Evolutionary conservation across 352 stramenopile genomes (phyloP).

Genomic region (Globisporangium orthogonon): DNA sequence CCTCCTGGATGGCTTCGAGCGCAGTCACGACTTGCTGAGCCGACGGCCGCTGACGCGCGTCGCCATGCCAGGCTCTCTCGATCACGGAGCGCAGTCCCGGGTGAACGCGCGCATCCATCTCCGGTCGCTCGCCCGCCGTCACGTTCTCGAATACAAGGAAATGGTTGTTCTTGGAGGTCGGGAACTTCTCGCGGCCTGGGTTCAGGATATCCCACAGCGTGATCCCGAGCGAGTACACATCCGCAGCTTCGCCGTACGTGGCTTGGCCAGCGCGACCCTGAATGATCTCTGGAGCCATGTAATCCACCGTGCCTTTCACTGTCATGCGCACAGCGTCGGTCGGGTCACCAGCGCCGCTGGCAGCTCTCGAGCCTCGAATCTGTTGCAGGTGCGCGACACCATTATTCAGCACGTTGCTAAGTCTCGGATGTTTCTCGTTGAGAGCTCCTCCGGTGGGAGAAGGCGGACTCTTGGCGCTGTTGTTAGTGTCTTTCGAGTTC

Average conservation of each 20-base stretch:
- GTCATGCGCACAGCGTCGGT: conserved; percentile 41
- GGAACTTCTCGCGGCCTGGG: conserved; percentile 20
- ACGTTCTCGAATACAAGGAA: conserved; percentile 51
- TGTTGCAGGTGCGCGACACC: no score
- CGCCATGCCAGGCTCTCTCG: conserved; percentile 32
- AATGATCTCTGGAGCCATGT: conserved; percentile 50
- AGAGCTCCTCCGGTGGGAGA: no score
- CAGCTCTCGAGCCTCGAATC: no score
- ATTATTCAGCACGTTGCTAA: neutral
- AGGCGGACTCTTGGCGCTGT: neutral
- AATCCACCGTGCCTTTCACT: conserved; percentile 41
- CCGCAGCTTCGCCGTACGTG: conserved; percentile 51
- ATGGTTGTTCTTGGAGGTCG: conserved; percentile 24
- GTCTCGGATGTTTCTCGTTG: no score
- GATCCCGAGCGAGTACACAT: conserved; percentile 64
- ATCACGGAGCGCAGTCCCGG: conserved; percentile 31
- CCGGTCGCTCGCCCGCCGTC: conserved; percentile 23
- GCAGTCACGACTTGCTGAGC: conserved; percentile 30
- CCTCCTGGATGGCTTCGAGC: conserved; percentile 39
- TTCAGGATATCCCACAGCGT: conserved; percentile 69
- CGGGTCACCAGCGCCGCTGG: neutral
- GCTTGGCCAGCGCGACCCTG: conserved; percentile 37
- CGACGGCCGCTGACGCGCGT: conserved; percentile 27
- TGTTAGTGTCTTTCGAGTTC: neutral
- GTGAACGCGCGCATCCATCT: conserved; percentile 21